Base-by-base conservation (phyloP, 805 yeast genomes). In the Teunomyces lycoperdinae region DNA sequence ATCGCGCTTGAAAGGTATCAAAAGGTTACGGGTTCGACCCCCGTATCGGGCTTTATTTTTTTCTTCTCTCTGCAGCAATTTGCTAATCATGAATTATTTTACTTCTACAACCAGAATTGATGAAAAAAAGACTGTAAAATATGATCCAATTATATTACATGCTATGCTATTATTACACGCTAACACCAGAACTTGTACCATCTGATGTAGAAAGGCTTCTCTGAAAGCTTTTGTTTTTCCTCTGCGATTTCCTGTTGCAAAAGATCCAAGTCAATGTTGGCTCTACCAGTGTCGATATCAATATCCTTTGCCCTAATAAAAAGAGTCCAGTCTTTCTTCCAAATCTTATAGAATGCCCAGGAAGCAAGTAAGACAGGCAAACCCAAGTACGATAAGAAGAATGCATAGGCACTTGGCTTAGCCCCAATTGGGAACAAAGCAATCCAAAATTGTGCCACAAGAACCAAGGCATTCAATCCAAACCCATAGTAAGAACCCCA, bases 381-480 rank as follows among this genome's bases (percentile, higher is more conserved):
- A 16, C 71, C 71, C 50, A 68, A 58, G 48, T 67, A 67, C 3
- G 64, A 50, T 40, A 60, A 50, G 54, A 68, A 68, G 54, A 68
- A 68, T 42, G 53, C 58, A 31, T 61, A 55, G 8, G 71, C 72
- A 48, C 46, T 61, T 38, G 72, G 65, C 10, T 16, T 51, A 3
- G 45, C 57, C n/a, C 77, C 81, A 44, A 84, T 64, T 43, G 89
- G 87, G 59, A 73, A 81, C 44, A 83, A 63, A 7, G 87, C 84
- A 43, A 83, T 77, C 84, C 86, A 83, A 62, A 83, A 81, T 60
- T 82, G 87, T 2, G 83, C 85, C 44, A 77, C 64, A 24, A 83
- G 57, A 28, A 83, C 74, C 48, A 82, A 68, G 9, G 68, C 45
- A 60, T 81, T 78, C 53, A 84, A 64, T 9, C 70, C 44, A 10